phyloP scores from a whole-genome alignment of 768 basidiomycete species.

The Pulveroboletus sp. region DNA sequence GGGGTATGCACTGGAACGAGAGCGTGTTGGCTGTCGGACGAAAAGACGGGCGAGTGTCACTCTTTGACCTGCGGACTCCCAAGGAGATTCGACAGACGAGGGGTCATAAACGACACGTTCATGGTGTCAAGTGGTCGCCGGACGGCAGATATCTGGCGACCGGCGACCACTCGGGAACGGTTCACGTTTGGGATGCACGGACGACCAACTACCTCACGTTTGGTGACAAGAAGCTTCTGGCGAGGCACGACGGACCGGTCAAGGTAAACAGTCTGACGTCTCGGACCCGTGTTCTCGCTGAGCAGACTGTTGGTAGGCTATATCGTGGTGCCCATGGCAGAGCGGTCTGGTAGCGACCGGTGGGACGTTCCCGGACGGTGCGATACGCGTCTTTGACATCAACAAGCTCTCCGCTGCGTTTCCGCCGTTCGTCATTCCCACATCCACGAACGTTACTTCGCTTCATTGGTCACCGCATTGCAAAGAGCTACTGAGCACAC shows the following conservation, averaged over 20 bases:
- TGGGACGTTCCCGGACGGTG: slow-evolving; percentile 58
- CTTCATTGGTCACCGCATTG: slow-evolving; percentile 70
- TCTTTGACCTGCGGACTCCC: slow-evolving; percentile 35
- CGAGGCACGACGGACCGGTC: slow-evolving; percentile 41
- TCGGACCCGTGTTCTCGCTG: not conserved
- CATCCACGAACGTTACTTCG: slow-evolving; percentile 52
- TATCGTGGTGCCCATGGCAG: slow-evolving; percentile 76
- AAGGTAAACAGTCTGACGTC: slow-evolving; percentile 29
- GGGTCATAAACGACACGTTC: slow-evolving; percentile 33
- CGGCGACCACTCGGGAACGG: slow-evolving; percentile 37
- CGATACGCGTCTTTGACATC: slow-evolving; percentile 49
- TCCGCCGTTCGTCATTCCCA: slow-evolving; percentile 42
- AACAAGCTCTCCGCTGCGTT: slow-evolving; percentile 39
- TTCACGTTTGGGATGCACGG: slow-evolving; percentile 43
- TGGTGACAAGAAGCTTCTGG: slow-evolving; percentile 33
- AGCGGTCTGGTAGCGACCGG: slow-evolving; percentile 62
- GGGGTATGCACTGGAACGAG: slow-evolving; percentile 39
- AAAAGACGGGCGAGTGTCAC: slow-evolving; percentile 34
- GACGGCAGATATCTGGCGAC: slow-evolving; percentile 39
- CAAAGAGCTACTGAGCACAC: slow-evolving; percentile 82
- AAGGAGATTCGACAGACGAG: slow-evolving; percentile 25
- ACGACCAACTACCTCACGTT: slow-evolving; percentile 30
- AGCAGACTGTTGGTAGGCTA: slow-evolving; percentile 39
- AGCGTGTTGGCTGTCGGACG: slow-evolving; percentile 37
- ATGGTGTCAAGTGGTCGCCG: slow-evolving; percentile 39